These are phyloP conservation scores for Colletotrichum lentis DNA, from an alignment of 2,329 filamentous ascomycete species.

Conservation along the genomic window DNA sequence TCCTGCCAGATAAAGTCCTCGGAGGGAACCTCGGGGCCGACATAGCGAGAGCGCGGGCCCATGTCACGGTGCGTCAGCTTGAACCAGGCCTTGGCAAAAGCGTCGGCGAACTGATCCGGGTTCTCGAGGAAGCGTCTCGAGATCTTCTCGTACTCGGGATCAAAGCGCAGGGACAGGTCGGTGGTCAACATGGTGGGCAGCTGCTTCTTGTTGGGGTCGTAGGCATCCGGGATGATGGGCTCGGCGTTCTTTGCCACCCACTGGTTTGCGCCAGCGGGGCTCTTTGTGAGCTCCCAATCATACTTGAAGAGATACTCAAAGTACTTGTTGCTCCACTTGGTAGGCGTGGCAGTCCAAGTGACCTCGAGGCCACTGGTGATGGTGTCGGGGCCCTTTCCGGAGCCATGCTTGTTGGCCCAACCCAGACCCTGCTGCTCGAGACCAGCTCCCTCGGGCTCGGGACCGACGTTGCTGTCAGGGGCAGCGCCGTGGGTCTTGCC, in stretches of 20 bases:
- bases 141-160: constrained; percentile 79
- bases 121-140: constrained; percentile 73
- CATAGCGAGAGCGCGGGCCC: constrained; percentile 73
- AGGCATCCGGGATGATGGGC: constrained; percentile 74
- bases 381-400: constrained; percentile 73
- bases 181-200: constrained; percentile 78
- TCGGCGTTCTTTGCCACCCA: constrained; percentile 78
- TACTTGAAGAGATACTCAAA: constrained; percentile 80
- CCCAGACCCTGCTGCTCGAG: constrained; percentile 75
- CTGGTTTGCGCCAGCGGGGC: constrained; percentile 78
- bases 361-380: constrained; percentile 82
- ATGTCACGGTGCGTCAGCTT: constrained; percentile 84
- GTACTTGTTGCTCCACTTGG: constrained; percentile 78
- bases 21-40: constrained; percentile 76
- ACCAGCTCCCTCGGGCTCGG: constrained; percentile 71
- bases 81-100: constrained; percentile 80
- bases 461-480: constrained; percentile 66
- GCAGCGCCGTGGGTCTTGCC: constrained; percentile 83
- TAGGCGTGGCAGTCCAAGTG: constrained; percentile 79
- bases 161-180: constrained; percentile 75
- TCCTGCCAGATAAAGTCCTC: constrained; percentile 80
- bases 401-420: constrained; percentile 71
- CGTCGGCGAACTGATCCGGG: constrained; percentile 72
- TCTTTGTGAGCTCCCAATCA: constrained; percentile 80
- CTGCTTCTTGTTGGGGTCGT: constrained; percentile 75